Evolutionary conservation across 1,284 basidiomycete genomes (phyloP).

Genomic region (Ustilago curta): DNA sequence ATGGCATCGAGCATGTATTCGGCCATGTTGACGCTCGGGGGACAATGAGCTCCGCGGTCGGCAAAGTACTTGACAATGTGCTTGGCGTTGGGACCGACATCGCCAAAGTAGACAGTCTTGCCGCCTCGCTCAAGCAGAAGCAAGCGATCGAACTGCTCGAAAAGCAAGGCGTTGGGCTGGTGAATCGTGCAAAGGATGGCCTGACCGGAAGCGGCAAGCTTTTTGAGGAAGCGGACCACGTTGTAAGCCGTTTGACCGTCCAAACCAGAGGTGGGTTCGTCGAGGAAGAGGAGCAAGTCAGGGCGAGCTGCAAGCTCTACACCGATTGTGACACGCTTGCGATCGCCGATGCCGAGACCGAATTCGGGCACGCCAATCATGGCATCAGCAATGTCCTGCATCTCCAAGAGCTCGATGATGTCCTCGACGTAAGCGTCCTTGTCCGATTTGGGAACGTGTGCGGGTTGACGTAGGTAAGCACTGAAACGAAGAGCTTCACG

Average conservation of each 20-base stretch:
- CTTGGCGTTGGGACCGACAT: slow-evolving; percentile 30
- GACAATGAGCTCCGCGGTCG: slow-evolving; percentile 66
- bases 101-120: slow-evolving; percentile 50
- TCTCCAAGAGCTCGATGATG: slow-evolving; percentile 81
- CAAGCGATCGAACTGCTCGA: slow-evolving; percentile 48
- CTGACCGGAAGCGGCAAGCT: slow-evolving; percentile 48
- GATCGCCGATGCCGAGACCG: slow-evolving; percentile 74
- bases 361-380: slow-evolving; percentile 74
- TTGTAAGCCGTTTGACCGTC: slow-evolving; percentile 49
- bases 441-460: slow-evolving; percentile 76
- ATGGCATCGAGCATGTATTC: slow-evolving; percentile 71
- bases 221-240: slow-evolving; percentile 52
- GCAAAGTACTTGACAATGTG: slow-evolving; percentile 48
- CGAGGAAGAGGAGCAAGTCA: slow-evolving; percentile 72
- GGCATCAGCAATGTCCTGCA: slow-evolving; percentile 79
- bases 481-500: slow-evolving; percentile 86
- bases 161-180: slow-evolving; percentile 51
- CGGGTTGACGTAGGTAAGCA: slow-evolving; percentile 82
- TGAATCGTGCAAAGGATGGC: slow-evolving; percentile 56
- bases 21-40: slow-evolving; percentile 72
- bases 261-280: slow-evolving; percentile 54
- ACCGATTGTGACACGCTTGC: slow-evolving; percentile 77
- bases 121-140: slow-evolving; percentile 44
- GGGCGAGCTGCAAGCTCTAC: slow-evolving; percentile 51
- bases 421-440: slow-evolving; percentile 85